These are phyloP conservation scores for Neckera pumila DNA, from an alignment of 225 moss, liverwort and hornwort genomes.

Conservation along the genomic window DNA sequence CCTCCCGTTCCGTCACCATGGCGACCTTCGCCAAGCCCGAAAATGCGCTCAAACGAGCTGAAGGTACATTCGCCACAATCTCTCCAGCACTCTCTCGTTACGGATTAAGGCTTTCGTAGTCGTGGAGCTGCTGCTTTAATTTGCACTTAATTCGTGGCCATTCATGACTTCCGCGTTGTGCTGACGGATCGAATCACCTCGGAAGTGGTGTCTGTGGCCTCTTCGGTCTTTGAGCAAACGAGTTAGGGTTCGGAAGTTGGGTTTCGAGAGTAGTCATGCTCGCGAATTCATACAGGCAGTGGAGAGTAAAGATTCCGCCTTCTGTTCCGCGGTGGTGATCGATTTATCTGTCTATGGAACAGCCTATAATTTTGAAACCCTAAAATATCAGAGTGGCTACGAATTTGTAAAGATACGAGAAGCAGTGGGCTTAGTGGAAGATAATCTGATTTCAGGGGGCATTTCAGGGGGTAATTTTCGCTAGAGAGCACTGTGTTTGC, in stretches of 20 bases:
- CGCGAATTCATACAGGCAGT: not conserved
- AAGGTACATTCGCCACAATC: conserved; percentile 29
- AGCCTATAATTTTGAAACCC: not conserved
- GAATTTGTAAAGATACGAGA: not conserved
- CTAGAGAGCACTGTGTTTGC: not conserved
- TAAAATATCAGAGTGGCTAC: not conserved
- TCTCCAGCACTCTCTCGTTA: not conserved
- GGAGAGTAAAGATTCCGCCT: not conserved
- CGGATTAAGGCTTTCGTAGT: not conserved
- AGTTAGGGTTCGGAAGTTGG: not conserved
- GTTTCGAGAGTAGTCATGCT: not conserved
- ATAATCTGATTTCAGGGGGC: not conserved
- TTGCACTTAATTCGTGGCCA: not conserved
- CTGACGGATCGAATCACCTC: not conserved
- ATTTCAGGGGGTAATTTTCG: not conserved
- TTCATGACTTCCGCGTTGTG: not conserved
- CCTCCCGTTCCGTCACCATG: conserved; percentile 36
- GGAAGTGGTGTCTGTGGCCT: not conserved
- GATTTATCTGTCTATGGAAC: not conserved
- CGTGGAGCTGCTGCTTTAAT: not conserved
- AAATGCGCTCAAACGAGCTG: conserved; percentile 96
- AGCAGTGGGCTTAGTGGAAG: not conserved
- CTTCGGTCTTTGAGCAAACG: not conserved
- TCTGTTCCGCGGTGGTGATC: not conserved
- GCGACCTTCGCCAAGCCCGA: conserved; percentile 98